These are phyloP conservation scores for Leptodontidium sp. DNA, from an alignment of 2,329 filamentous ascomycete genomes.

Conservation along the genomic window DNA sequence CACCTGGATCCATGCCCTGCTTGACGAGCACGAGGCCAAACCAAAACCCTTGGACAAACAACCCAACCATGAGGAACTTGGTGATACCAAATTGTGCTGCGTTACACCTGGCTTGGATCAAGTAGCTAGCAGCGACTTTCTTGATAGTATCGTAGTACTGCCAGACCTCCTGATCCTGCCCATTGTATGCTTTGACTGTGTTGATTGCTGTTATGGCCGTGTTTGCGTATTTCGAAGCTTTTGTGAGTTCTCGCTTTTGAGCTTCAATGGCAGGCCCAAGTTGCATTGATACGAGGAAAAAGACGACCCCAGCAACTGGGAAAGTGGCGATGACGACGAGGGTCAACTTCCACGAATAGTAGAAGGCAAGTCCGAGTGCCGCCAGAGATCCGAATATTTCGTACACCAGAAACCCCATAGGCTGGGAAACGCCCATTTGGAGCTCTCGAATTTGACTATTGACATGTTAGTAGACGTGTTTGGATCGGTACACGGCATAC, in stretches of 20 bases:
- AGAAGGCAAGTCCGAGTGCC: slow-evolving; percentile 76
- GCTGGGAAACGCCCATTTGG: slow-evolving; percentile 80
- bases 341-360: slow-evolving; percentile 84
- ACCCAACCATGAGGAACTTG: slow-evolving; percentile 75
- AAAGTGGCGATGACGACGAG: slow-evolving; percentile 78
- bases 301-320: slow-evolving; percentile 69
- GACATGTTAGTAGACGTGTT: neutral
- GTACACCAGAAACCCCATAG: slow-evolving; percentile 74
- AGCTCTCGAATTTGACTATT: slow-evolving; percentile 83
- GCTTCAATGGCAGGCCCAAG: slow-evolving; percentile 72
- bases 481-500: slow-evolving; percentile 43
- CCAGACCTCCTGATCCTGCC: slow-evolving; percentile 71
- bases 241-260: slow-evolving; percentile 73
- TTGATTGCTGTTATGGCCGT: slow-evolving; percentile 80
- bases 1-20: slow-evolving; percentile 63
- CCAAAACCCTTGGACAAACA: slow-evolving; percentile 93
- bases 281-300: slow-evolving; percentile 66
- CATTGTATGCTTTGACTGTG: slow-evolving; percentile 86
- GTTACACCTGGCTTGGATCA: slow-evolving; percentile 72
- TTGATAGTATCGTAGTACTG: slow-evolving; percentile 68
- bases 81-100: slow-evolving; percentile 77
- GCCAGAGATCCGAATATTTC: slow-evolving; percentile 70
- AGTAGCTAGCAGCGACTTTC: slow-evolving; percentile 68
- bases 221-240: slow-evolving; percentile 75
- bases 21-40: slow-evolving; percentile 78